These are phyloP conservation scores for Capsicum chinense DNA, from an alignment of 257 asterid species.

Conservation along the genomic window DNA sequence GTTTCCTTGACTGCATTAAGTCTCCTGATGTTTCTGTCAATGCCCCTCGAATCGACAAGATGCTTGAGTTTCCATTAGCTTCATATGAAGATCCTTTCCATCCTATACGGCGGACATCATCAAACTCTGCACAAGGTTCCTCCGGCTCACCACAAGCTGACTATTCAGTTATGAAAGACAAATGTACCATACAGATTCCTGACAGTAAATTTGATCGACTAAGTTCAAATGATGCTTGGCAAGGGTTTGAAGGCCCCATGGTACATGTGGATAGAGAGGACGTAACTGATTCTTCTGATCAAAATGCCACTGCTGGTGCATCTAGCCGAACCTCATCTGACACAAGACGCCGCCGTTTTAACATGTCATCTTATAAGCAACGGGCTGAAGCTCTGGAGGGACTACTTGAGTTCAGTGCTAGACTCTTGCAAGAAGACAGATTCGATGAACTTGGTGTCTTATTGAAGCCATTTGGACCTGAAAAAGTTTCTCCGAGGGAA, in stretches of 20 bases:
- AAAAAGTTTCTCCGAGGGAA: conserved; percentile 91
- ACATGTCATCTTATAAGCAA: conserved; percentile 81
- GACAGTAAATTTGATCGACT: conserved; percentile 53
- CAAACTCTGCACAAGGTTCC: conserved; percentile 61
- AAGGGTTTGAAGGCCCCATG: conserved; percentile 51
- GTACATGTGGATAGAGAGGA: conserved; percentile 48
- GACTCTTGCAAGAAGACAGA: conserved; percentile 75
- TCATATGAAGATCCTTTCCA: conserved; percentile 55
- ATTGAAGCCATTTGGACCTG: conserved; percentile 83
- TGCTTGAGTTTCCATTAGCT: conserved; percentile 73
- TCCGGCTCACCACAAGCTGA: conserved; percentile 68
- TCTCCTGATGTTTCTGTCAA: conserved; percentile 81
- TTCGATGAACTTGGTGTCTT: conserved; percentile 83
- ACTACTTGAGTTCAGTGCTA: conserved; percentile 86
- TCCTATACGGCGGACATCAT: conserved; percentile 50
- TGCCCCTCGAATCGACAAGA: conserved; percentile 81
- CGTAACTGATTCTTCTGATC: conserved; percentile 74
- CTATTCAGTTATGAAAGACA: conserved; percentile 76
- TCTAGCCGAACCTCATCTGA: conserved; percentile 87
- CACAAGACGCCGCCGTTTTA: conserved; percentile 63
- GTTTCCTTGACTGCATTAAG: conserved; percentile 50
- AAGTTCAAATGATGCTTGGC: conserved; percentile 60
- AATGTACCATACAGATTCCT: conserved; percentile 66
- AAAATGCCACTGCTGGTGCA: conserved; percentile 89
- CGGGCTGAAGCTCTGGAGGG: conserved; percentile 95